Conservation (phyloP, 2,329 filamentous ascomycete species). For the Clarireedia paspali region DNA sequence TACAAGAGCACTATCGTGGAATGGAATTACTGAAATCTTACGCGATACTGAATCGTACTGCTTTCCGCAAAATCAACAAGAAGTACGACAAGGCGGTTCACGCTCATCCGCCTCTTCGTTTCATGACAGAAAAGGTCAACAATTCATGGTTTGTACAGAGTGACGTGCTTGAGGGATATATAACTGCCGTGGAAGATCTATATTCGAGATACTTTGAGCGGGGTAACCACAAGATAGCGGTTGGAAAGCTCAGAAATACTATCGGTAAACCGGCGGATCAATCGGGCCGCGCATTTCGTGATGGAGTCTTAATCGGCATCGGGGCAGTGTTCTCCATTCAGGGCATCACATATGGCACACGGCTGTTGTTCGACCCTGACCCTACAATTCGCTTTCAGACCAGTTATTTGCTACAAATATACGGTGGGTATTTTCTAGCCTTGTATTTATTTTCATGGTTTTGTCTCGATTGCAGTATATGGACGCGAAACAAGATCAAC, state of each 20-base stretch:
- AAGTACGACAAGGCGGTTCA: constrained; percentile 93
- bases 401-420: constrained; percentile 75
- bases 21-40: constrained; percentile 91
- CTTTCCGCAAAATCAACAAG: constrained; percentile 96
- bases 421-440: constrained; percentile 84
- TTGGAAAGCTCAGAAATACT: constrained; percentile 74
- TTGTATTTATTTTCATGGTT: constrained; percentile 78
- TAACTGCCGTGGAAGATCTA: constrained; percentile 77
- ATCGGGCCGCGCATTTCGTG: constrained; percentile 51
- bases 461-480: constrained; percentile 74
- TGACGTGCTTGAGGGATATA: constrained; percentile 71
- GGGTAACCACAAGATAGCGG: constrained; percentile 86
- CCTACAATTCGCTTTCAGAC: constrained; percentile 43
- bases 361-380: constrained; percentile 45
- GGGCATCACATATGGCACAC: constrained; percentile 52
- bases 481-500: constrained; percentile 81
- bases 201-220: constrained; percentile 93
- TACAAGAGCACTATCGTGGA: constrained; percentile 89
- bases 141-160: constrained; percentile 88
- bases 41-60: constrained; percentile 80
- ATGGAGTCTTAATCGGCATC: constrained; percentile 59
- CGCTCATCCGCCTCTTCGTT: constrained; percentile 67
- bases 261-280: constrained; percentile 49
- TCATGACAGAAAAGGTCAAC: constrained; percentile 88
- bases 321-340: constrained; percentile 60